Percentiles rank a stretch among this genome's conserved stretches.
Evolutionary conservation across 2,329 filamentous ascomycete genomes (phyloP).

Genomic region (Remersonia thermophila): DNA sequence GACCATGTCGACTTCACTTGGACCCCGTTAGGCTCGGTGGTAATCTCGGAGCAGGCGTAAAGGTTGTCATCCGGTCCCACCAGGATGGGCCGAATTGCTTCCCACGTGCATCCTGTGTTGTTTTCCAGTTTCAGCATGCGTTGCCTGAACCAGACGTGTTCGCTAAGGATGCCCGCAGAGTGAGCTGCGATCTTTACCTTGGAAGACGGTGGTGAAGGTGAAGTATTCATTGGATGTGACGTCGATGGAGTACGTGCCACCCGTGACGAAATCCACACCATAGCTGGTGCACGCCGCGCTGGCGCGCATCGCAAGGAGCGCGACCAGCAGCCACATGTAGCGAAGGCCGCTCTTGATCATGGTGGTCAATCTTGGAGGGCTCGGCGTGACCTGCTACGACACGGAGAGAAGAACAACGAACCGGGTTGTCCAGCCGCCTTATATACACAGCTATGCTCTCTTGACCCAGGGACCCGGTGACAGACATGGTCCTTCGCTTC

Average conservation of each 20-base stretch:
- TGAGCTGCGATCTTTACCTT: no score
- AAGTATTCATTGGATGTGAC: slow-evolving; percentile 26
- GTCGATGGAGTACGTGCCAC: slow-evolving; percentile 28
- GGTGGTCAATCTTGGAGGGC: slow-evolving; percentile 3
- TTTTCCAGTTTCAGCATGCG: neutral
- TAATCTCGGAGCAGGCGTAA: slow-evolving; percentile 26
- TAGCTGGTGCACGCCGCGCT: slow-evolving; percentile 24
- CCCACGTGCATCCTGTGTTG: slow-evolving; percentile 22
- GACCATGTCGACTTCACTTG: slow-evolving; percentile 28
- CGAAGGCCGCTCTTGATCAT: slow-evolving; percentile 13
- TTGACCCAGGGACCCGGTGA: no score
- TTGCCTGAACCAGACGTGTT: no score
- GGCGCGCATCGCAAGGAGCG: slow-evolving; percentile 14
- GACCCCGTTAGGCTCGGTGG: slow-evolving; percentile 23
- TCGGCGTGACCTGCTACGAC: no score
- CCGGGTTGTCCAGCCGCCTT: neutral
- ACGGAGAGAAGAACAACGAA: neutral
- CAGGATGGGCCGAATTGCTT: slow-evolving; percentile 25
- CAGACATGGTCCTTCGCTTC: no score
- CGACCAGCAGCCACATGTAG: slow-evolving; percentile 14
- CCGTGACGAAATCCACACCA: slow-evolving; percentile 27
- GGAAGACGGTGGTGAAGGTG: slow-evolving; percentile 27
- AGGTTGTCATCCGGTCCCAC: slow-evolving; percentile 22
- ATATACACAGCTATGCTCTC: no score
- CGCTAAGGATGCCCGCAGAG: no score